Conservation (phyloP, 2,329 filamentous ascomycete species). For the Tolypocladium ovalisporum region DNA sequence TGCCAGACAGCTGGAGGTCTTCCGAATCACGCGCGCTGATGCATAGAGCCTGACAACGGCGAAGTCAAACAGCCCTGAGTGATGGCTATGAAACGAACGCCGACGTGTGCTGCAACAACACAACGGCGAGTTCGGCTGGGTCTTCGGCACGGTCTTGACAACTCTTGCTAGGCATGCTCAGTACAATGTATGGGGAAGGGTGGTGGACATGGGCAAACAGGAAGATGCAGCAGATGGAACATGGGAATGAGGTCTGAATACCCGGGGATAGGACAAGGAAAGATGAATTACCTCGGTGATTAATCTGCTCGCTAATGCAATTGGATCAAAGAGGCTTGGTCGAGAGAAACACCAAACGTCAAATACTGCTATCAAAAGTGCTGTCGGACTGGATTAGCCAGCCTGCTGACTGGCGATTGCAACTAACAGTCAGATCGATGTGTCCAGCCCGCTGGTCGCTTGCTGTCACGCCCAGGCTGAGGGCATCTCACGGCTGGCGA, state of each 20-base stretch:
- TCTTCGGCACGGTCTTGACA: neutral
- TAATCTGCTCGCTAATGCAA: neutral
- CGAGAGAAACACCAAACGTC: neutral
- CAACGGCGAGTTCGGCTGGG: neutral
- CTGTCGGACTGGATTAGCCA: neutral
- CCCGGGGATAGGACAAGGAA: neutral
- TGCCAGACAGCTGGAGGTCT: neutral
- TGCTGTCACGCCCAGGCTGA: constrained; percentile 1
- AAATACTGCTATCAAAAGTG: neutral
- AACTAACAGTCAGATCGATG: neutral
- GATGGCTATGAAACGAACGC: neutral
- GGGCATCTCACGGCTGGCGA: constrained; percentile 1
- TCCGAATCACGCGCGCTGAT: neutral
- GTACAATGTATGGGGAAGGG: neutral
- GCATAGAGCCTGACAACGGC: neutral
- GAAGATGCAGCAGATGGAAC: neutral
- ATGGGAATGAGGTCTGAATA: neutral
- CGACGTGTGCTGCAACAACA: neutral
- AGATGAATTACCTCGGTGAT: neutral
- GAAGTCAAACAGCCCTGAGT: neutral
- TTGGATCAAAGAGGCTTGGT: neutral
- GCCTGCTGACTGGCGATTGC: neutral
- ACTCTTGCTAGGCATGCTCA: neutral
- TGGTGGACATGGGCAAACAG: neutral
- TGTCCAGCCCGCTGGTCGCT: neutral